Evolutionary conservation across 768 basidiomycete genomes (phyloP), one percentile per base, ranked within the genome.

Genomic region (Fibroporia radiculosa): DNA sequence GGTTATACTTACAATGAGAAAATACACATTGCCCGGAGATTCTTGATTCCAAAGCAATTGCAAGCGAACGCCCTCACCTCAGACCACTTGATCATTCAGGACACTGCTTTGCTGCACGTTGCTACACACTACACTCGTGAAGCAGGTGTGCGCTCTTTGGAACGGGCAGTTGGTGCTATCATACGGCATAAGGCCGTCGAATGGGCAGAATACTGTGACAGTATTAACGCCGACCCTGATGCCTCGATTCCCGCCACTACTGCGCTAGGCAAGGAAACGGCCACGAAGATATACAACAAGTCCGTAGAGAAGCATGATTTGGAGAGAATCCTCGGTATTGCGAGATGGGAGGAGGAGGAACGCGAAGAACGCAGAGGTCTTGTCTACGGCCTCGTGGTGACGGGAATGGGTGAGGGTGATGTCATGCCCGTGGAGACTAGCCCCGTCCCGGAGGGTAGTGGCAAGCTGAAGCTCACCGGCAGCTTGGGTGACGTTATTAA

Each of bases 1-100:
- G 87, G 86, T 0, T 92, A 91, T 57, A 92, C 88, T 0, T 82
- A 90, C 44, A 82, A 85, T 52, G 93, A 97, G 71, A 97, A 96
- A 66, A 72, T 90, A 55, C 81, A 84, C 60, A 96, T 96, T 40
- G 88, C 93, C 0, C 75, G 77, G 26, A 77, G 81, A 24, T 95
- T 92, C 71, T 75, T 97, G 26, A 68, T 96, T 2, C 90, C 93
- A 4, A 95, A 93, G 62, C 93, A 95, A 60, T 69, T 93, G 31
- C 63, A 62, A 23, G 80, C 85, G 6, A 93, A 93, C 55, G 89
- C 84, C 0, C 69, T 96, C 40, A 63, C 75, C 5, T 64, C 71
- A 0, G 66, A 71, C 1, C 79, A 83, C 22, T 66, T 95, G 22
- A 62, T 66, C 18, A 65, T 96, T 33, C 78, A 78, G 0, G 82